Percentiles rank a stretch among this genome's conserved stretches.
These are phyloP conservation scores for Talaromyces sp. DNA, from an alignment of 2,329 filamentous ascomycete genomes.

Conservation along the genomic window DNA sequence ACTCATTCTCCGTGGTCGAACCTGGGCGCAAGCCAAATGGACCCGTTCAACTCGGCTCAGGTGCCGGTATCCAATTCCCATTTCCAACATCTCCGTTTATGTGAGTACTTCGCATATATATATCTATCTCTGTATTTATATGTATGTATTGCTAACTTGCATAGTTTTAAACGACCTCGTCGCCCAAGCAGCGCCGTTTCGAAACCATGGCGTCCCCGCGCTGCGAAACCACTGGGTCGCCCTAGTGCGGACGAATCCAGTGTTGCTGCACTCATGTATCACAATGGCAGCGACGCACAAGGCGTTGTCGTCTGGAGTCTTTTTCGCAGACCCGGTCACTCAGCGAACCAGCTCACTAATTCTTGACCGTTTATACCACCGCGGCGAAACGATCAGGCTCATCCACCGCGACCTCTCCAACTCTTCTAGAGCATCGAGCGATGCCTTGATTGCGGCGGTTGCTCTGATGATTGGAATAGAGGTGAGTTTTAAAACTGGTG, in stretches of 20 bases:
- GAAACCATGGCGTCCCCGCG: conserved; percentile 28
- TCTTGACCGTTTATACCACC: conserved; percentile 33
- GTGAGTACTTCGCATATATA: conserved; percentile 18
- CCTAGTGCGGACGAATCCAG: conserved; percentile 31
- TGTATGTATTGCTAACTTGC: neutral
- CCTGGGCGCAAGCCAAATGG: conserved; percentile 27
- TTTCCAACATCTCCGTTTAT: conserved; percentile 32
- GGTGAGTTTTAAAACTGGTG: conserved; percentile 18
- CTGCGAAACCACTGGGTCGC: conserved; percentile 31
- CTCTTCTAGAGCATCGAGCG: conserved; percentile 33
- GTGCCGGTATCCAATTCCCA: conserved; percentile 32
- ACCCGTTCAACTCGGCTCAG: conserved; percentile 32
- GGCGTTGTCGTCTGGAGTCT: conserved; percentile 27
- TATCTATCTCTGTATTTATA: neutral
- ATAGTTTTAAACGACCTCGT: conserved; percentile 34
- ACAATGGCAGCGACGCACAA: conserved; percentile 34
- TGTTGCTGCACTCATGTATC: conserved; percentile 32
- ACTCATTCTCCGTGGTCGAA: conserved; percentile 18
- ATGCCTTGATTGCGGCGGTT: conserved; percentile 35
- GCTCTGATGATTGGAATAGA: conserved; percentile 36
- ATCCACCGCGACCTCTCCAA: conserved; percentile 35
- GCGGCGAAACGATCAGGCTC: conserved; percentile 34
- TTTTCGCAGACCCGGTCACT: conserved; percentile 28
- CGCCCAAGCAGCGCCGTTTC: conserved; percentile 30
- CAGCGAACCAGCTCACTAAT: conserved; percentile 25